Evolutionary conservation across 768 basidiomycete species (phyloP).

Genomic region (Boletus patriciae): DNA sequence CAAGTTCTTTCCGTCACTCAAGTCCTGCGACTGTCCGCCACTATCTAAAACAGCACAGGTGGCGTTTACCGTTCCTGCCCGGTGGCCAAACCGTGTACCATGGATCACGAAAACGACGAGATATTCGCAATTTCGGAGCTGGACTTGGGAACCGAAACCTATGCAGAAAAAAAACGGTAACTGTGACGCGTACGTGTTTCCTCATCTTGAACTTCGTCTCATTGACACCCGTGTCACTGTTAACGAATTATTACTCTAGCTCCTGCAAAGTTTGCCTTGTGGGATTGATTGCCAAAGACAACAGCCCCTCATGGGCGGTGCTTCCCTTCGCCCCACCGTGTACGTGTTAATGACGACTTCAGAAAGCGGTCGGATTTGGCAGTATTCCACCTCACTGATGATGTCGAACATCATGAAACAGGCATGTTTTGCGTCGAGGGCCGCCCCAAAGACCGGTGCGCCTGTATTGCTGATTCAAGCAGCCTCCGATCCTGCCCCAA

Average conservation of each 20-base stretch:
- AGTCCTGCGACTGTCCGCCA: no score
- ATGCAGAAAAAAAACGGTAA: not conserved
- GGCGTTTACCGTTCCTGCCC: conserved; percentile 2
- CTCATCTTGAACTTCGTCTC: not conserved
- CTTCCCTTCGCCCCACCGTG: not conserved
- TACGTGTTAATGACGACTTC: not conserved
- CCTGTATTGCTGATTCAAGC: not conserved
- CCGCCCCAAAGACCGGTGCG: not conserved
- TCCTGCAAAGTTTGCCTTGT: not conserved
- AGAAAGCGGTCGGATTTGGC: not conserved
- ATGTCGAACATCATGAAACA: not conserved
- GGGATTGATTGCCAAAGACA: not conserved
- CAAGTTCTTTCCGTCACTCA: not conserved
- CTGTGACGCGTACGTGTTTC: not conserved
- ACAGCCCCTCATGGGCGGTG: no score
- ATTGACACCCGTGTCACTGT: not conserved
- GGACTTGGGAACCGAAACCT: not conserved
- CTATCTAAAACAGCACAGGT: not conserved
- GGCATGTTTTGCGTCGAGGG: not conserved
- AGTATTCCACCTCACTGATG: not conserved
- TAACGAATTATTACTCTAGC: not conserved
- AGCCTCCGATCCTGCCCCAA: not conserved
- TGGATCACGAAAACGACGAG: not conserved
- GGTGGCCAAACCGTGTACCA: not conserved
- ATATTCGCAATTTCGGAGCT: not conserved